Conservation (phyloP, 225 moss, liverwort and hornwort species). For the Sphagnum contortum region DNA sequence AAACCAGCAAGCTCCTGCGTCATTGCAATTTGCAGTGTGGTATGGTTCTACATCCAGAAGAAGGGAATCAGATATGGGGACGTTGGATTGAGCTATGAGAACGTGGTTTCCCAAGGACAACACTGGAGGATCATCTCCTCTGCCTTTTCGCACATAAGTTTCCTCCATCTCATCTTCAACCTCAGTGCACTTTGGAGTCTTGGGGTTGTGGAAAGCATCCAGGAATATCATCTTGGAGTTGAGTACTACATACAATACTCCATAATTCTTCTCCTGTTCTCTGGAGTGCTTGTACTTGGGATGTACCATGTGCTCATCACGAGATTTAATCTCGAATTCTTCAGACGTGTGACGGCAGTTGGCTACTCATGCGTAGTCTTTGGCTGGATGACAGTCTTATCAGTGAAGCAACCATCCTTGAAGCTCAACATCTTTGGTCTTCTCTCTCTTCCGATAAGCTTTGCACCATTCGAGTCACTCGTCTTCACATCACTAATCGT, state of each 20-base stretch:
- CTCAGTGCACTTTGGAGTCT: slow-evolving; percentile 99
- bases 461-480: slow-evolving; percentile 96
- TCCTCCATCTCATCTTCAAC: slow-evolving; percentile 94
- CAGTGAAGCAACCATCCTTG: slow-evolving; percentile 85
- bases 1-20: slow-evolving; percentile 69
- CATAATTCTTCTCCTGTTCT: slow-evolving; percentile 60
- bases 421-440: slow-evolving; percentile 87
- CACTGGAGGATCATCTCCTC: slow-evolving; percentile 92
- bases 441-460: slow-evolving; percentile 85
- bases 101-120: slow-evolving; percentile 73
- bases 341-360: slow-evolving; percentile 77
- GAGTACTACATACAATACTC: slow-evolving; percentile 84
- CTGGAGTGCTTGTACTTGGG: slow-evolving; percentile 71
- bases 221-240: slow-evolving; percentile 55
- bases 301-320: slow-evolving; percentile 83
- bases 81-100: slow-evolving; percentile 81
- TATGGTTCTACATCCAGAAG: slow-evolving; percentile 71
- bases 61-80: slow-evolving; percentile 60
- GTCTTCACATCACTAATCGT: slow-evolving; percentile 93
- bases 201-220: slow-evolving; percentile 63
- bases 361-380: slow-evolving; percentile 97
- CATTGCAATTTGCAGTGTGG: slow-evolving; percentile 61
- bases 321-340: slow-evolving; percentile 69
- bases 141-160: slow-evolving; percentile 87
- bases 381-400: slow-evolving; percentile 99